Base-by-base conservation (phyloP, 1,139 yeast genomes). In the Blastobotrys illinoisensis region DNA sequence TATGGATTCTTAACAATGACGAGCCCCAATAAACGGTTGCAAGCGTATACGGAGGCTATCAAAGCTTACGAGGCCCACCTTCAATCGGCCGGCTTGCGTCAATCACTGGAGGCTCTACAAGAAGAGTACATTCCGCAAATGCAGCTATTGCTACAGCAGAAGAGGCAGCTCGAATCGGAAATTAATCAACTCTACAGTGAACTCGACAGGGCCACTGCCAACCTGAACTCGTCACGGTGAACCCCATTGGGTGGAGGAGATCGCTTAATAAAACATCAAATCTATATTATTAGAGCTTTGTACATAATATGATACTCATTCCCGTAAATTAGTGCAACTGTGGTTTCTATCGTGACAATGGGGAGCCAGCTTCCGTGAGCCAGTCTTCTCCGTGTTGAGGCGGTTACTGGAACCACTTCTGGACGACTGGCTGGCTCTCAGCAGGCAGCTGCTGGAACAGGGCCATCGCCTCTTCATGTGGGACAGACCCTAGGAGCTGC, bases 381-480 rank as follows among this genome's bases (percentile, higher is more conserved):
- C 32, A 26, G 32, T 9, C 4, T 21, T 21, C 23, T 4, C 23
- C n/a, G n/a, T n/a, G n/a, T 21, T 21, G 5, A 21, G 4, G 13
- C 13, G 13, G 13, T 26, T 52, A 61, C 52, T 58, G 62, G 52
- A 64, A 64, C 60, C 60, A 58, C 53, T 79, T 79, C 67, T 84
- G 84, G 48, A 82, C 78, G 14, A 82, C 81, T 56, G 78, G 77
- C 69, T 83, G 84, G 36, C 83, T 75, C 55, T 82, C 88, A 7
- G 80, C 74, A 47, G 87, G 82, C 61, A 86, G 82, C 59, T 80
- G 80, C 60, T 79, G 83, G 58, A 88, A 74, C 54, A 89, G 67
- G 9, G 77, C 74, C 74, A 86, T 73, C 6, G 90, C 93, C 60
- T 86, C 86, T 16, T 76, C 77, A 62, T 82, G 88, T 13, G 82